Evolutionary conservation across 441 rosid species (phyloP).

Genomic region (Pelargonium myrrhifolium): DNA sequence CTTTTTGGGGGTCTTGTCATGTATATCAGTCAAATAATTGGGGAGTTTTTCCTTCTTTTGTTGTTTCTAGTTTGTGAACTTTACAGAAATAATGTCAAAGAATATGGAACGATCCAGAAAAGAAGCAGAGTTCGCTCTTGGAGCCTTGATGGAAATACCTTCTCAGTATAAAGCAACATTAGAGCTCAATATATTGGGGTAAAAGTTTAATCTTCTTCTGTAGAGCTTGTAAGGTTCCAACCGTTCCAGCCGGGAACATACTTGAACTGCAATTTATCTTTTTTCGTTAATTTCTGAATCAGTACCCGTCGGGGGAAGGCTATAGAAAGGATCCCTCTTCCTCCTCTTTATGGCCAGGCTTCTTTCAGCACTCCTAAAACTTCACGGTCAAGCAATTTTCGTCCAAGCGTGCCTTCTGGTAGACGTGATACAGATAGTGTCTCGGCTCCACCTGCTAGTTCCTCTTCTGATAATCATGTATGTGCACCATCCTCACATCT

Average conservation of each 20-base stretch:
- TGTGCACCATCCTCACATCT: neutral
- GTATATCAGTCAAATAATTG: neutral
- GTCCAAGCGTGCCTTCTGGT: constrained; percentile 39
- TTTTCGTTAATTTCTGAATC: constrained; percentile 19
- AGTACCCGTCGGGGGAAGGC: constrained; percentile 40
- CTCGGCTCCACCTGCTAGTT: constrained; percentile 40
- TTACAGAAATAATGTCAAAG: constrained; percentile 79
- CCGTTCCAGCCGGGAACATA: neutral
- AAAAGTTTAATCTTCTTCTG: constrained; percentile 12
- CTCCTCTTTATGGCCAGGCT: constrained; percentile 49
- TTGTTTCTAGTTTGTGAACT: constrained; percentile 72
- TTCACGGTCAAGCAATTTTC: constrained; percentile 46
- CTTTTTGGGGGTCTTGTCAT: neutral
- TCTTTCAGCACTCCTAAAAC: constrained; percentile 36
- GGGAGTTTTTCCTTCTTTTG: constrained; percentile 8
- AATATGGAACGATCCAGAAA: constrained; percentile 43
- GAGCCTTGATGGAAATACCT: constrained; percentile 93
- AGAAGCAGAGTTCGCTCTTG: constrained; percentile 80
- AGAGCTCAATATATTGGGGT: constrained; percentile 80
- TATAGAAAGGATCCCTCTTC: constrained; percentile 58
- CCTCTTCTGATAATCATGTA: constrained; percentile 59
- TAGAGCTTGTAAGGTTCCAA: neutral
- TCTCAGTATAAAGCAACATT: constrained; percentile 84
- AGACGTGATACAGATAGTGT: constrained; percentile 31
- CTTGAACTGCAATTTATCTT: neutral